Evolutionary conservation across 805 yeast genomes (phyloP), one percentile per base, ranked within the genome.

Genomic region (Cyberlindnera misumaiensis): DNA sequence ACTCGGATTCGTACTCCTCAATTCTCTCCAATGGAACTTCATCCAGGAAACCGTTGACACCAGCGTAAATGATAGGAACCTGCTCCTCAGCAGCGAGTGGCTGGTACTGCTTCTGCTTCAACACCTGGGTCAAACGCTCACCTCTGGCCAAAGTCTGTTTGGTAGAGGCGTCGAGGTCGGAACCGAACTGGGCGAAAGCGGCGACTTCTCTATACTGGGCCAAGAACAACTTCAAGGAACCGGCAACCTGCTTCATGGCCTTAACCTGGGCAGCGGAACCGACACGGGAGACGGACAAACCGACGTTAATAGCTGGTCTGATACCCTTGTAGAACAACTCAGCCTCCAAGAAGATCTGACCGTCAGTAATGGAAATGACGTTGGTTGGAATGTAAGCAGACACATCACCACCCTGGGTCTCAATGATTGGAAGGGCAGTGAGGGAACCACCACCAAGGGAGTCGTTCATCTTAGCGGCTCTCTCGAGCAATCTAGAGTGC

Each of bases 161-260:
- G 72, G 99, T 93, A 46, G 97, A 88, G 59, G 99, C 97, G 73
- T 93, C 99, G 70, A 93, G 81, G 75, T 93, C 99, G 58, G 99
- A 93, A 83, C 99, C 99, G 80, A 93, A 93, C 80, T 93, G 99
- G 62, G 99, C 98, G 72, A 93, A 93, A 63, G 99, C 98, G 68
- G 98, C 98, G 62, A 93, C 98, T 83, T 93, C 99, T 87, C 99
- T 89, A 85, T 93, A 93, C 80, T 93, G 99, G 62, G 99, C 99
- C 80, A 93, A 85, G 96, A 88, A 93, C 72, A 93, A 86, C 75
- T 93, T 93, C 75, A 93, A 84, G 58, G 98, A 93, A 83, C 98
- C 99, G 58, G 98, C 98, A 73, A 93, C 97, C 80, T 93, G 97
- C 77, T 93, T 93, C 94, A 93, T 87, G 72, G 98, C 98, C 82